phyloP scores from a whole-genome alignment of 129 eudicot species.

The Escallonia herrerae region DNA sequence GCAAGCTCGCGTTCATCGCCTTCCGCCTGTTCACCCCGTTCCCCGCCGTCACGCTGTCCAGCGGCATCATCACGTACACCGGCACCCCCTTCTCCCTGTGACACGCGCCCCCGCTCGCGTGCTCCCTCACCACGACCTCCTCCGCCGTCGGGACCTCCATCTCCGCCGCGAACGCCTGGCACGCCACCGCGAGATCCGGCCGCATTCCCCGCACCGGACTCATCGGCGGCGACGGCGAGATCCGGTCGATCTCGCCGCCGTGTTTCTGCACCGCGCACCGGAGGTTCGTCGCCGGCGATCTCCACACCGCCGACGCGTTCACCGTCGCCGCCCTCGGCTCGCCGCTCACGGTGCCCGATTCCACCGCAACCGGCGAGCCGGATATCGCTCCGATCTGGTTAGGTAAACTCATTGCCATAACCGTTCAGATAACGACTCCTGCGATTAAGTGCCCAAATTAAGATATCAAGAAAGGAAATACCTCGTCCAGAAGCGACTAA shows the following conservation, averaged over 20 bases:
- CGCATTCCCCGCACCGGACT: slow-evolving; percentile 56
- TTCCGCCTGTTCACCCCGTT: slow-evolving; percentile 69
- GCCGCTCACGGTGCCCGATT: slow-evolving; percentile 20
- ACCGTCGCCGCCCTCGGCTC: slow-evolving; percentile 31
- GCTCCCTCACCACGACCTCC: slow-evolving; percentile 22
- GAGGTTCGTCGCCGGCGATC: slow-evolving; percentile 41
- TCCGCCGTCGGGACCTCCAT: neutral
- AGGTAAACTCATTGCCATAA: slow-evolving; percentile 76
- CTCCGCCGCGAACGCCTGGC: slow-evolving; percentile 48
- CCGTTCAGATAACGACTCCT: neutral
- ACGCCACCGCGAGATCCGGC: slow-evolving; percentile 64
- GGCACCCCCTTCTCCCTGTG: slow-evolving; percentile 64
- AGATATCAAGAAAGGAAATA: too few relatives aligned
- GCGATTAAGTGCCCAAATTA: too few relatives aligned
- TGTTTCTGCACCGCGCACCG: slow-evolving; percentile 34
- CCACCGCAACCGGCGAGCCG: slow-evolving; percentile 32
- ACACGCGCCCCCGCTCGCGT: slow-evolving; percentile 12
- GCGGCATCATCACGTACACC: slow-evolving; percentile 89
- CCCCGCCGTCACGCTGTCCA: slow-evolving; percentile 65
- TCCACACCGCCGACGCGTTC: slow-evolving; percentile 58
- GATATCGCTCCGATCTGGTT: slow-evolving; percentile 74
- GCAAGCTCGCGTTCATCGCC: slow-evolving; percentile 90
- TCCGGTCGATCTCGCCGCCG: slow-evolving; percentile 28
- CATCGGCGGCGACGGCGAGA: slow-evolving; percentile 81
- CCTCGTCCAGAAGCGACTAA: too few relatives aligned